phyloP scores from a whole-genome alignment of 2,329 filamentous ascomycete genomes.

The Xylaria arbuscula region DNA sequence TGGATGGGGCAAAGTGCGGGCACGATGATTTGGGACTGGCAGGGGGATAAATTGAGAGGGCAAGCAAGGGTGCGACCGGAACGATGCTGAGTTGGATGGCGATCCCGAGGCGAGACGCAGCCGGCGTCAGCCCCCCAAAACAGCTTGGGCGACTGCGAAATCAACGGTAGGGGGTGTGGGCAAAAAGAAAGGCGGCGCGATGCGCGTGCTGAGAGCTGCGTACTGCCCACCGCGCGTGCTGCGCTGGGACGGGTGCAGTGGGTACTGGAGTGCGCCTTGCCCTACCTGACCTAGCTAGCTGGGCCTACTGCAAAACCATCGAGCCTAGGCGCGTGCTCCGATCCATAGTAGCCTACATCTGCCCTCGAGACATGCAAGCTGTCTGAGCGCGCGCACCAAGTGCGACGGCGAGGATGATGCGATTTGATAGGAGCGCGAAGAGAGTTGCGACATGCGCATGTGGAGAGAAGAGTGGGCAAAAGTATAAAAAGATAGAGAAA shows the following conservation, averaged over 20 bases:
- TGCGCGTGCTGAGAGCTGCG: conserved; percentile 27
- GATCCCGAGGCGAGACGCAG: conserved; percentile 47
- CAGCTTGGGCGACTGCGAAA: conserved; percentile 19
- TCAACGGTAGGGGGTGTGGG: conserved; percentile 13
- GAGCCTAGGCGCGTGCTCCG: conserved; percentile 29
- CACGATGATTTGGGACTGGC: conserved; percentile 20
- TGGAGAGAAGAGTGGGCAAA: background rate
- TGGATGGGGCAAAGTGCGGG: conserved; percentile 12
- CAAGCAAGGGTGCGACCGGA: conserved; percentile 31
- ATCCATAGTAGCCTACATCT: conserved; percentile 26
- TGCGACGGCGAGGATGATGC: conserved; percentile 7
- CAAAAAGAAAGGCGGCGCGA: conserved; percentile 30
- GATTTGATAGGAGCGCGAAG: background rate
- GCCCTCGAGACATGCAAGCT: conserved; percentile 1
- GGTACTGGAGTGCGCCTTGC: conserved; percentile 38
- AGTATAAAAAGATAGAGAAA: conserved; percentile 23
- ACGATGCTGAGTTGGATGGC: conserved; percentile 35
- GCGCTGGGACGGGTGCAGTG: conserved; percentile 25
- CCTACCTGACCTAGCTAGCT: conserved; percentile 29
- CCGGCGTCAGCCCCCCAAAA: conserved; percentile 40
- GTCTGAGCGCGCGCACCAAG: conserved; percentile 8
- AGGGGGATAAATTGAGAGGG: conserved; percentile 30
- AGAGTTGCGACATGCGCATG: background rate
- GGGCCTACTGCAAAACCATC: conserved; percentile 25
- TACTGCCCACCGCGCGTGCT: conserved; percentile 27